Evolutionary conservation across 495 filamentous ascomycete genomes (phyloP), one percentile per base, ranked within the genome.

Genomic region (Peziza echinospora): DNA sequence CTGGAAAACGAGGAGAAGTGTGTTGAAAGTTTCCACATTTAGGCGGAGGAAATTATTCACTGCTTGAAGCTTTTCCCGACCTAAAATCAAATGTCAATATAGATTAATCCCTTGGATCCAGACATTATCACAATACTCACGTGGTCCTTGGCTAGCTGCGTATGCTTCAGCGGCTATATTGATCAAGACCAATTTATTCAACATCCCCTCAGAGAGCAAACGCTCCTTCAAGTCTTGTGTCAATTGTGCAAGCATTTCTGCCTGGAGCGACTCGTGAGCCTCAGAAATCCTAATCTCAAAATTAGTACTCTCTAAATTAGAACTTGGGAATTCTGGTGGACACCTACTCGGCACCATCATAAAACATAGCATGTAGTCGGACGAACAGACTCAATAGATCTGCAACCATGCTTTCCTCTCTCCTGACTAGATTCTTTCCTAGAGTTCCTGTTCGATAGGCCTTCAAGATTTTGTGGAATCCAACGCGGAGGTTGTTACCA

Each of bases 91-190:
- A n/a, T n/a, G n/a, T n/a, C n/a, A n/a, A n/a, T n/a, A n/a, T n/a
- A n/a, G n/a, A n/a, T n/a, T n/a, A n/a, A n/a, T n/a, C n/a, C n/a
- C n/a, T n/a, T n/a, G n/a, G n/a, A n/a, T n/a, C n/a, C n/a, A n/a
- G n/a, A n/a, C n/a, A n/a, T n/a, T n/a, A n/a, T n/a, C n/a, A n/a
- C n/a, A n/a, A n/a, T 37, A 37, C 30, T 11, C 19, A 37, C 30
- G 13, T 13, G 30, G 30, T 17, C 6, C 68, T 48, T 71, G 74
- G 19, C 69, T 59, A 17, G 66, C 65, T 21, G 83, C 77, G 52
- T 78, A 71, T 49, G 74, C 75, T 56, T 91, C 81, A 9, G 86
- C 83, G 0, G 83, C 74, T 43, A 94, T 77, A 53, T 91, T 96
- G 47, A 83, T 75, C 24, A 94, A 66, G 41, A 84, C 74, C 51